phyloP scores from a whole-genome alignment of 768 basidiomycete species.

The Agaricus sinodeliciosus region DNA sequence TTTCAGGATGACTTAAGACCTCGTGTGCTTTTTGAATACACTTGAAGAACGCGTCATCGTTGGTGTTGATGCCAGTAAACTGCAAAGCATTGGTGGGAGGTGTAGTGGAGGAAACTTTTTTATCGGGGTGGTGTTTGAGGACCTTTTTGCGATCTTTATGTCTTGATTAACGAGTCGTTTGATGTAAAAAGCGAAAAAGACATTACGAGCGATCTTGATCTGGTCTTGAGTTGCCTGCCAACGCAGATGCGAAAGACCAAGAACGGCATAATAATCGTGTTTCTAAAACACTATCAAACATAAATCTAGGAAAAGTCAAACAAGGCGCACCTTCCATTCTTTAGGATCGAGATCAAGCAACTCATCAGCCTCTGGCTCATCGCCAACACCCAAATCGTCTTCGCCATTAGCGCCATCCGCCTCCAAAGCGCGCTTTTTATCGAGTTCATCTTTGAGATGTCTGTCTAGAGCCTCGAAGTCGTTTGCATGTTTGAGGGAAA shows the following conservation, averaged over 20 bases:
- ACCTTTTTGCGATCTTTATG: slow-evolving; percentile 96
- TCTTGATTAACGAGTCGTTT: not conserved
- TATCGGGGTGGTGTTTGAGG: slow-evolving; percentile 98
- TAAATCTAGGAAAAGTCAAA: too few relatives aligned
- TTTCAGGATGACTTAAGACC: slow-evolving; percentile 79
- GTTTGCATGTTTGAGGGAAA: slow-evolving; percentile 66
- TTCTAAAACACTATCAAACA: slow-evolving; percentile 41
- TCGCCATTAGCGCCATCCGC: slow-evolving; percentile 40
- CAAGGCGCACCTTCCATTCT: slow-evolving; percentile 81
- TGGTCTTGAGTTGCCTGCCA: slow-evolving; percentile 85
- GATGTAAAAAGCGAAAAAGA: slow-evolving; percentile 19
- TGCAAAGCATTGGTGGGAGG: slow-evolving; percentile 32
- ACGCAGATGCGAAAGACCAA: slow-evolving; percentile 87
- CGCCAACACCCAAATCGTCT: slow-evolving; percentile 89
- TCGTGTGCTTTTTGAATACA: slow-evolving; percentile 99
- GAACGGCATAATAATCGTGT: slow-evolving; percentile 97
- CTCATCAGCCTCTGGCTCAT: slow-evolving; percentile 75
- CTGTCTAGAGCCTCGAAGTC: slow-evolving; percentile 83
- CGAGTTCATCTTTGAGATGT: slow-evolving; percentile 36
- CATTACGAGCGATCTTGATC: slow-evolving; percentile 93
- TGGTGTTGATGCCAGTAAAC: slow-evolving; percentile 56
- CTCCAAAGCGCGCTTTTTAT: slow-evolving; percentile 43
- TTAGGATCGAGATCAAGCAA: slow-evolving; percentile 83
- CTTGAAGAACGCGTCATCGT: slow-evolving; percentile 99
- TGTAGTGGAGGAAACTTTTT: slow-evolving; percentile 53